Evolutionary conservation across 495 filamentous ascomycete species (phyloP), one percentile per base, ranked within the genome.

Genomic region (Tetracladium setigerum): DNA sequence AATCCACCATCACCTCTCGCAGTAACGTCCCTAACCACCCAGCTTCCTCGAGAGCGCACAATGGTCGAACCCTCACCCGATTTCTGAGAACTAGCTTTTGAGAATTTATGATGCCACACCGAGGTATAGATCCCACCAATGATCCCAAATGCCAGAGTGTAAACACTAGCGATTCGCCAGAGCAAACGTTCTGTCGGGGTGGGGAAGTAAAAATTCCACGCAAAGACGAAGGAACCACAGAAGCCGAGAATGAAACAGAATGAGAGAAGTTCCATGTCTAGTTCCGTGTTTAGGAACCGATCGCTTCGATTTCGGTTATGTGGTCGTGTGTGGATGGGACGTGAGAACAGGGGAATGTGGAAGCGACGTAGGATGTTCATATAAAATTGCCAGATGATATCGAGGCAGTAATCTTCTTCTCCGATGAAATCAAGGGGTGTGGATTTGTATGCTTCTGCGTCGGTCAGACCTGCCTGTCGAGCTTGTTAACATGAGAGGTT

Each of bases 201-300:
- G 1, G 67, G 68, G 27, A 72, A 70, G 14, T 61, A 43, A 42
- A 64, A 67, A 38, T 69, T 59, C 66, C 69, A 71, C 5, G 52
- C 67, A 11, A 55, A 47, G 10, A 64, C 33, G 41, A 69, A 63
- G 2, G 67, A 55, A 30, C 46, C 58, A 41, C 55, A 62, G 41
- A 66, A 68, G 1, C 12, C 44, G 27, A 15, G 49, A 15, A 42
- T 36, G 16, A 39, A 12, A 27, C 22, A 27, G 22, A 27, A 27
- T 3, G 22, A 27, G 22, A 27, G 7, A 3, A 27, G 22, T 27
- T 27, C 22, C 22, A 27, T 27, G 22, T 27, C 22, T 7, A 27
- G 7, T 27, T 27, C 22, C 3, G 22, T 27, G 7, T 27, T 27
- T 3, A 27, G 22, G 22, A 27, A 27, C 7, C 10, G 12, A 22